Evolutionary conservation across 2,329 filamentous ascomycete species (phyloP).

Genomic region (Sporothrix inflata): DNA sequence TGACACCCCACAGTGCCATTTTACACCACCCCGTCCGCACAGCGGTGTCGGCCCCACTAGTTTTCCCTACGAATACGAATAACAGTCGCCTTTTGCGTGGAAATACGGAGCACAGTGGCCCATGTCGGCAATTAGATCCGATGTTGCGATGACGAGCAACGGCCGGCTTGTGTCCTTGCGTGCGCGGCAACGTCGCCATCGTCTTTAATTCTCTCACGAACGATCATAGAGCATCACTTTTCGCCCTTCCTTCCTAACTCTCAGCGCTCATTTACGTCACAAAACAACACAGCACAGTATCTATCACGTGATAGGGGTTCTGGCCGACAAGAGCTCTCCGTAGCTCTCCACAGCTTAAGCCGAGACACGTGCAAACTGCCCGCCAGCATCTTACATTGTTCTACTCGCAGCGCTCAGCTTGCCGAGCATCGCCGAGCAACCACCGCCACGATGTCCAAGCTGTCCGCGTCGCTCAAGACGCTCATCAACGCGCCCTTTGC

Average conservation of each 20-base stretch:
- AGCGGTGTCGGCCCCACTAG: not conserved
- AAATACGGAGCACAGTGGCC: not conserved
- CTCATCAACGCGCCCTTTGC: conserved; percentile 73
- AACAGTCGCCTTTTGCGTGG: not conserved
- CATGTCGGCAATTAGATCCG: conserved; percentile 21
- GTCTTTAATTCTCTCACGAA: not conserved
- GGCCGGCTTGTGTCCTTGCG: conserved; percentile 17
- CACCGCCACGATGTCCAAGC: conserved; percentile 65
- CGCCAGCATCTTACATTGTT: not conserved
- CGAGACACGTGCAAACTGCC: not conserved
- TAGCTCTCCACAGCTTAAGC: not conserved
- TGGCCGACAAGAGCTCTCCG: not conserved
- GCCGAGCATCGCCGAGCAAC: not conserved
- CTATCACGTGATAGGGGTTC: not conserved
- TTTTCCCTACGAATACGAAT: not conserved
- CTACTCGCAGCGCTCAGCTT: not conserved
- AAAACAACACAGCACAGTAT: not conserved
- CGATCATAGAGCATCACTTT: not conserved
- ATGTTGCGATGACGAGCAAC: not conserved
- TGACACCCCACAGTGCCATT: not conserved
- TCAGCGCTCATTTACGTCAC: no score
- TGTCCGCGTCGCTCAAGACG: conserved; percentile 71
- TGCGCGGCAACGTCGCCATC: not conserved
- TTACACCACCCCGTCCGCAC: not conserved
- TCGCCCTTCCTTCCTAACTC: not conserved